These are phyloP conservation scores for Phytopythium litorale DNA, from an alignment of 352 stramenopile species.

Conservation along the genomic window DNA sequence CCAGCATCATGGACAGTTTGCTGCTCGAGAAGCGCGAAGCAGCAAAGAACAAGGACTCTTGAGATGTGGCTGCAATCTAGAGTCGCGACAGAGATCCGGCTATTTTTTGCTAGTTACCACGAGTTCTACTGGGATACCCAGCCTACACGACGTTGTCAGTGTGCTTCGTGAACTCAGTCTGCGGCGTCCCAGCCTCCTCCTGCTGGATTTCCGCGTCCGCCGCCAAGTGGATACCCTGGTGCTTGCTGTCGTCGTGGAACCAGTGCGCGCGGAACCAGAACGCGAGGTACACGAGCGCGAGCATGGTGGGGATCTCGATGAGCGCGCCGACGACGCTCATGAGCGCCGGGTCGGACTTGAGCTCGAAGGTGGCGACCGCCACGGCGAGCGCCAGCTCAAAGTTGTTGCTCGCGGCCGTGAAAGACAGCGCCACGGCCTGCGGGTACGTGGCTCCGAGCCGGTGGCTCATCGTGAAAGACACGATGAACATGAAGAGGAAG, in stretches of 20 bases:
- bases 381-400: conserved; percentile 68
- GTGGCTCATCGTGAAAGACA: conserved; percentile 32
- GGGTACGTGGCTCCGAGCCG: conserved; percentile 32
- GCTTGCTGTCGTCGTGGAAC: background rate
- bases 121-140: background rate
- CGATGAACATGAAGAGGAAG: conserved; percentile 54
- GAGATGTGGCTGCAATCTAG: background rate
- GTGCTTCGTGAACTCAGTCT: conserved; percentile 4
- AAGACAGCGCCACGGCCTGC: conserved; percentile 38
- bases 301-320: conserved; percentile 73
- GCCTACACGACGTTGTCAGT: background rate
- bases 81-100: background rate
- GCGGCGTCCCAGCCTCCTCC: background rate
- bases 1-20: conserved; percentile 76
- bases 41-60: background rate
- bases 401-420: conserved; percentile 78
- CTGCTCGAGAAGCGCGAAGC: conserved; percentile 38
- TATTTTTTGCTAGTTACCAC: background rate
- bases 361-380: conserved; percentile 60
- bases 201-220: background rate
- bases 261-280: conserved; percentile 27
- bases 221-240: background rate
- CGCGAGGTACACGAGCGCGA: conserved; percentile 48
- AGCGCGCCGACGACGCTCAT: conserved; percentile 67
- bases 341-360: conserved; percentile 61